These are phyloP conservation scores for Inonotus obliquus DNA, from an alignment of 1,284 basidiomycete genomes.

Conservation along the genomic window DNA sequence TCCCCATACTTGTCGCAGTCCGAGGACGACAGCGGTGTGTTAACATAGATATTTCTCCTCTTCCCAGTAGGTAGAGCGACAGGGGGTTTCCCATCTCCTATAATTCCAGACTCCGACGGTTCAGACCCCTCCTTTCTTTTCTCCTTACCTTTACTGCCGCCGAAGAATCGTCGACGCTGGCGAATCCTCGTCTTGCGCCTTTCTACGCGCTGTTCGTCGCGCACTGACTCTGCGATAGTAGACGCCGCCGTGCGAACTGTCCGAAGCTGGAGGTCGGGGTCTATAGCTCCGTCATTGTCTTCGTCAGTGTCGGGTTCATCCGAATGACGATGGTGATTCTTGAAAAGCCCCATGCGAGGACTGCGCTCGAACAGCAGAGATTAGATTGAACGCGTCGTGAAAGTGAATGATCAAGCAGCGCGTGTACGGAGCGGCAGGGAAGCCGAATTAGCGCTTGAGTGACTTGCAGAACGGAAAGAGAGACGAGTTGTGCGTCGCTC, in stretches of 20 bases:
- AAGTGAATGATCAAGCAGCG: not conserved
- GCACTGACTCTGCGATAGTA: conserved; percentile 81
- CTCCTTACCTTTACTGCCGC: conserved; percentile 36
- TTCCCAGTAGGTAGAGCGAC: conserved; percentile 40
- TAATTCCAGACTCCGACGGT: conserved; percentile 15
- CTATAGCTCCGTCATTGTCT: conserved; percentile 55
- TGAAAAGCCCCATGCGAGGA: not conserved
- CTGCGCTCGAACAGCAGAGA: not conserved
- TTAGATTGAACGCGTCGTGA: not conserved
- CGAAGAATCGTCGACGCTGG: conserved; percentile 37
- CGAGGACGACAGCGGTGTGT: conserved; percentile 56
- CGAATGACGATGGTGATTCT: conserved; percentile 14
- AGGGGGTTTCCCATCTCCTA: not conserved
- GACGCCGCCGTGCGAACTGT: conserved; percentile 87
- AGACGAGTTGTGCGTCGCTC: not conserved
- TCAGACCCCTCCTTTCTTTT: conserved; percentile 35
- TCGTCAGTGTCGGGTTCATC: conserved; percentile 48
- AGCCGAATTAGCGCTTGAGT: not conserved
- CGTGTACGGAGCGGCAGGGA: not conserved
- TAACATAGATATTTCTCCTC: conserved; percentile 80
- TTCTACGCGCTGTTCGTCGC: conserved; percentile 70
- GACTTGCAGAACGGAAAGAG: not conserved
- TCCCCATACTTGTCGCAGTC: conserved; percentile 74
- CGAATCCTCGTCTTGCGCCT: conserved; percentile 53
- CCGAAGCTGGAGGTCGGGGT: conserved; percentile 80